Conservation (phyloP, 345 rosid species). For the Syzygium oleosum region DNA sequence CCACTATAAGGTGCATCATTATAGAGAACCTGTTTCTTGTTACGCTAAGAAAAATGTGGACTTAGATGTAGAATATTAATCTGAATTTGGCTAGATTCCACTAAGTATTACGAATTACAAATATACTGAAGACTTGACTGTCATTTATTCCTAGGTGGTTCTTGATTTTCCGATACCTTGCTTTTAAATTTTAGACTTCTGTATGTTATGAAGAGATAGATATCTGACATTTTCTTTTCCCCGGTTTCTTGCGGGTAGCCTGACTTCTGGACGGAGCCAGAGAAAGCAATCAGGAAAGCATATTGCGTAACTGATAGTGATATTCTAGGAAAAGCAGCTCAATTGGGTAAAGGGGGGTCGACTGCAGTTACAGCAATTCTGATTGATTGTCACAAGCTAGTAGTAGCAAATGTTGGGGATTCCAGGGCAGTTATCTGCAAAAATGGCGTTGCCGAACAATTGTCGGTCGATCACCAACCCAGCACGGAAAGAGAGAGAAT, state of each 20-base stretch:
- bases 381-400: constrained; percentile 60
- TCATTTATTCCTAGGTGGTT: not conserved
- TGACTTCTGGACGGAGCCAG: constrained; percentile 68
- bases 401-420: constrained; percentile 92
- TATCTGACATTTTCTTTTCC: not conserved
- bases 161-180: not conserved
- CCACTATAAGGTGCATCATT: not conserved
- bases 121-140: not conserved
- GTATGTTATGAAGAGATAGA: not conserved
- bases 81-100: not conserved
- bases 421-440: constrained; percentile 81
- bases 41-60: not conserved
- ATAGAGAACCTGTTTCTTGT: not conserved
- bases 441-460: constrained; percentile 58
- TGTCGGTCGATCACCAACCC: constrained; percentile 92
- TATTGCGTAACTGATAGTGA: constrained; percentile 53
- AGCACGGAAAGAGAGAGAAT: constrained; percentile 51
- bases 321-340: constrained; percentile 60
- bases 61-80: not conserved
- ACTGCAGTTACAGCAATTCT: constrained; percentile 91
- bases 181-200: not conserved
- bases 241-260: constrained; percentile 28
- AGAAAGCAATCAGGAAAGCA: constrained; percentile 61
- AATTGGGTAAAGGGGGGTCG: constrained; percentile 86
- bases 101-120: not conserved